Base-by-base conservation (phyloP, 768 basidiomycete species). In the Boletus reticuloceps region DNA sequence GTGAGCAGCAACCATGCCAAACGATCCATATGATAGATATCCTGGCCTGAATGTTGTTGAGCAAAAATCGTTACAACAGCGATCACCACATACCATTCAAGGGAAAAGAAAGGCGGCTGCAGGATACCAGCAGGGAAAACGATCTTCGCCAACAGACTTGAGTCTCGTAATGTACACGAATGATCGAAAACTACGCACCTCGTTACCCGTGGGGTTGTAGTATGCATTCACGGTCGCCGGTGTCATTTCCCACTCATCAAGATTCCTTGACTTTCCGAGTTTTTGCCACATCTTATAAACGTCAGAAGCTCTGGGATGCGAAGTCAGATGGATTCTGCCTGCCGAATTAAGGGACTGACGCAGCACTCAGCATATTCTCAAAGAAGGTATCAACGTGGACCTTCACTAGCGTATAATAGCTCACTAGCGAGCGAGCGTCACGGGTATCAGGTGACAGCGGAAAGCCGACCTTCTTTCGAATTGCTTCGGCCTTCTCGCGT, bases 61-160 rank as follows among this genome's bases (percentile, higher is more conserved):
- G 53, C 50, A 43, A 27, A 44, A 19, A 41, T 49, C 25, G 27
- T 34, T 12, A 25, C 20, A 43, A 39, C 19, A 41, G 5, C 12
- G 20, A 19, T 3, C 1, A 45, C 29, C 36, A 56, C 79, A 38
- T 56, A 89, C 89, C 93, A 96, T 52, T 84, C 77, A 50, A 82
- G 76, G 5, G 81, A 82, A 77, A 94, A 98, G 81, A 94, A 98
- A 0, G 95, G 95, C 2, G 91, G 87, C 59, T 88, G 92, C 17
- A 98, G 74, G 64, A 98, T 94, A 25, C 97, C 97, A 20, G 97
- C 96, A 10, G 97, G 95, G 76, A 99, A 98, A 20, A 94, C 91
- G 49, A 95, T 94, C 87, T 91, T 55, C 43, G 14, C 27, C n/a
- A 46, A 6, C 29, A 42, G 50, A 32, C 53, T 7, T 1, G 14